These are phyloP conservation scores for Monosporozyma unispora DNA, from an alignment of 805 yeast species.

Conservation along the genomic window DNA sequence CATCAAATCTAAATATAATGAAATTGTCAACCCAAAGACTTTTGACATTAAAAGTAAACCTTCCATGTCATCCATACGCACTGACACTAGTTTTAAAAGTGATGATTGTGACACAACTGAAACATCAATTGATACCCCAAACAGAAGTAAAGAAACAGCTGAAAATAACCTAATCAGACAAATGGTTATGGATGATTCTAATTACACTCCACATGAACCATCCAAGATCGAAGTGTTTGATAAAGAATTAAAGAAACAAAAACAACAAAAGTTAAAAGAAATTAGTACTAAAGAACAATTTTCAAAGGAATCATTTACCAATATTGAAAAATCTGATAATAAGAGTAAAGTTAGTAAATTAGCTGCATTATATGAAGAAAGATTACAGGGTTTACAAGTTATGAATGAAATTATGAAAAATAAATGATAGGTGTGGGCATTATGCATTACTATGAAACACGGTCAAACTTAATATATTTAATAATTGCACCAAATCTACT, in stretches of 20 bases:
- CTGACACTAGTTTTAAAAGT: background rate
- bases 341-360: constrained; percentile 56
- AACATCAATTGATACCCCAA: background rate
- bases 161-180: constrained; percentile 6
- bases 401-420: constrained; percentile 26
- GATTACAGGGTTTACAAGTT: constrained; percentile 34
- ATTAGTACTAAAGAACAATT: constrained; percentile 11
- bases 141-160: background rate
- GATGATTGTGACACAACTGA: background rate
- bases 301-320: constrained; percentile 30
- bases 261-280: constrained; percentile 6
- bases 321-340: constrained; percentile 39
- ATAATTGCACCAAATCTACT: too few species aligned
- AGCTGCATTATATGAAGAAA: constrained; percentile 56
- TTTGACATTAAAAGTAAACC: background rate
- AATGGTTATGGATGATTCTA: constrained; percentile 10
- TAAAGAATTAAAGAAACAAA: constrained; percentile 16
- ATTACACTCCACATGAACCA: background rate
- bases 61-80: background rate
- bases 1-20: background rate
- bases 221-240: constrained; percentile 25
- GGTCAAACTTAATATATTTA: too few species aligned
- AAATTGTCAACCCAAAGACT: background rate
- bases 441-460: background rate
- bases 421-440: constrained; percentile 2